Evolutionary conservation across 306 rosid genomes (phyloP).

Genomic region (Malus domestica): DNA sequence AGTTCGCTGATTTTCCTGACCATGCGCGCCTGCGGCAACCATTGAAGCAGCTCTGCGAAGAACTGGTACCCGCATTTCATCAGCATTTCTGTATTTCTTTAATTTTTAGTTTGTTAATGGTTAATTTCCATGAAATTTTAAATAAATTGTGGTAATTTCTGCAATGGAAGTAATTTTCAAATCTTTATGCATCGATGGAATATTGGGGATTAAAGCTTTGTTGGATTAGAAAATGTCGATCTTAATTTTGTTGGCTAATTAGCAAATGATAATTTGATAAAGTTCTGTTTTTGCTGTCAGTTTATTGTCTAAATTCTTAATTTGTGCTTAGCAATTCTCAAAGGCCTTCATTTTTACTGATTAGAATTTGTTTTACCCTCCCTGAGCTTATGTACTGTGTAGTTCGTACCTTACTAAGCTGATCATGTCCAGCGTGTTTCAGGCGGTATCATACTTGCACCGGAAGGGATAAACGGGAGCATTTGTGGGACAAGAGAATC

Average conservation of each 20-base stretch:
- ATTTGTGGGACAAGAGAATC: constrained; percentile 71
- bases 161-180: constrained; percentile 1
- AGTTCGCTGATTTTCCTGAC: constrained; percentile 74
- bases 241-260: neutral
- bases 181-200: neutral
- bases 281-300: neutral
- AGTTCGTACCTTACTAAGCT: constrained; percentile 42
- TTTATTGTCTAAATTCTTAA: neutral
- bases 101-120: neutral
- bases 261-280: neutral
- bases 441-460: constrained; percentile 90
- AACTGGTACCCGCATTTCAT: constrained; percentile 43
- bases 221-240: neutral
- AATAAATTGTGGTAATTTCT: neutral
- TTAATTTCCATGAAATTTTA: neutral
- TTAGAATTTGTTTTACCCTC: neutral
- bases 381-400: neutral
- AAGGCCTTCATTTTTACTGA: neutral
- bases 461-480: constrained; percentile 95
- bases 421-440: constrained; percentile 85
- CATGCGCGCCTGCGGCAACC: constrained; percentile 67
- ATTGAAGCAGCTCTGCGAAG: constrained; percentile 73
- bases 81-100: neutral
- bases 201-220: neutral
- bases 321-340: neutral